phyloP scores from a whole-genome alignment of 148 eudicot species.

The Spergularia bocconei region DNA sequence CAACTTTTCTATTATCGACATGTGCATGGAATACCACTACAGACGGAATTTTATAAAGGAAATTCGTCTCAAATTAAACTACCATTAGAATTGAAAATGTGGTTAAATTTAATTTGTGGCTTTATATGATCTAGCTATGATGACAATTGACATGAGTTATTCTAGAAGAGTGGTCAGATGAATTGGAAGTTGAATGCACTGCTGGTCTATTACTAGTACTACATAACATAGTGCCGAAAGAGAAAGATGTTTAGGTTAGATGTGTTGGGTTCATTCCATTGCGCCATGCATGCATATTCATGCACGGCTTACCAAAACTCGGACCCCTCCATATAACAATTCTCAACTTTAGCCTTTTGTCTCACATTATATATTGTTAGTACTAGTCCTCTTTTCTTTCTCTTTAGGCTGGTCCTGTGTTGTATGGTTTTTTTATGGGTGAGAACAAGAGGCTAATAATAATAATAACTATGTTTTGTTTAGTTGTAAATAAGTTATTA shows the following conservation, averaged over 20 bases:
- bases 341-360: constrained; percentile 16
- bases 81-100: no score
- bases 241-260: constrained; percentile 8
- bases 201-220: neutral
- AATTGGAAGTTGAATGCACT: neutral
- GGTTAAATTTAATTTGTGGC: no score
- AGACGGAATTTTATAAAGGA: no score
- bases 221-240: constrained; percentile 24
- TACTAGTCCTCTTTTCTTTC: neutral
- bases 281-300: constrained; percentile 30
- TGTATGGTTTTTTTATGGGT: neutral
- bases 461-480: no score
- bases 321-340: constrained; percentile 14
- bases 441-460: neutral
- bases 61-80: no score
- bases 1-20: no score
- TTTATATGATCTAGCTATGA: neutral
- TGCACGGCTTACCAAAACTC: constrained; percentile 9
- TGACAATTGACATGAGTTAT: neutral
- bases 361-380: constrained; percentile 8
- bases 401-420: constrained; percentile 7
- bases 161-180: neutral
- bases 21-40: no score
- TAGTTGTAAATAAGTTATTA: no score
- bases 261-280: constrained; percentile 22